Evolutionary conservation across 2,329 filamentous ascomycete species (phyloP), one percentile per base, ranked within the genome.

Genomic region (Bimuria novae-zelandiae): DNA sequence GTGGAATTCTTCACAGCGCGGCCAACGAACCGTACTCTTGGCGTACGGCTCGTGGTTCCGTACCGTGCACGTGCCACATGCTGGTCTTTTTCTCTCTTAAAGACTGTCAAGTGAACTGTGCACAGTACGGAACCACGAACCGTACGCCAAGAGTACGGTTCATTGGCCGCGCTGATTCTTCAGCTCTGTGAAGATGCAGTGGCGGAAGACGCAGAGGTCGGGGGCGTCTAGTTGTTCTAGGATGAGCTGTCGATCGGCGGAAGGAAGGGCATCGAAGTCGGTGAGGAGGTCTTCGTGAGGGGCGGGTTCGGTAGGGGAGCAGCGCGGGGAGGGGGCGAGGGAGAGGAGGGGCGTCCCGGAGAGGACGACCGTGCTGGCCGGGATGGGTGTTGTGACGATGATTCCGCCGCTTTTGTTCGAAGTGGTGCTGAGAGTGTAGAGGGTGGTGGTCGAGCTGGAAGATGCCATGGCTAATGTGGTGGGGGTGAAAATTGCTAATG

Each of bases 281-380:
- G 43, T 1, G n/a, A 45, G 36, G n/a, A 81, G 43, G 5, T 52
- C 83, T 3, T 77, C 84, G 4, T 53, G 56, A n/a, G n/a, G n/a
- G n/a, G n/a, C n/a, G n/a, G n/a, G n/a, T n/a, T n/a, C n/a, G n/a
- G n/a, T n/a, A n/a, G n/a, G n/a, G n/a, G n/a, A n/a, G n/a, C n/a
- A n/a, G n/a, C n/a, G n/a, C n/a, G n/a, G n/a, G n/a, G n/a, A n/a
- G n/a, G n/a, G n/a, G n/a, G n/a, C n/a, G n/a, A 42, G 41, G 41
- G 57, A 54, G 52, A 40, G 39, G 54, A 55, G 7, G 44, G 52
- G 10, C 45, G 66, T 35, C 59, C 42, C 43, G 32, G 32, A 36
- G 19, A 46, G 14, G 43, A 46, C 16, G 22, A 46, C 32, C 21
- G 3, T 37, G 5, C 43, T 25, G n/a, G 14, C n/a, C 14, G 43